Evolutionary conservation across 768 basidiomycete species (phyloP).

Genomic region (Naganishia vishniacii): DNA sequence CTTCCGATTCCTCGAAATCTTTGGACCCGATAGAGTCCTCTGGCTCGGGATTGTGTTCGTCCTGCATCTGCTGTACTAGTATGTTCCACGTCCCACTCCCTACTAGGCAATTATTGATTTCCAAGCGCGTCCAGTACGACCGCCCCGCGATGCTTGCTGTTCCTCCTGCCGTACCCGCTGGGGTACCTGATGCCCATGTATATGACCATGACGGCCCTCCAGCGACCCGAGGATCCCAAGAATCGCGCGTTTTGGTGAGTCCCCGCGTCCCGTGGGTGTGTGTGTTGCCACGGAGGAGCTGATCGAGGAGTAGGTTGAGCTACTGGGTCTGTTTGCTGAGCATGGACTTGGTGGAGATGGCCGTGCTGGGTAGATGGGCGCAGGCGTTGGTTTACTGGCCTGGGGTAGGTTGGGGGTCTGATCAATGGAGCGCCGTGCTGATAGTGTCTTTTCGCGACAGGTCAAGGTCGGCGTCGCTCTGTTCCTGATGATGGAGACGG

Average conservation of each 20-base stretch:
- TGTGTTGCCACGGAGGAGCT: neutral
- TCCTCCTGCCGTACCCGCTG: constrained; percentile 20
- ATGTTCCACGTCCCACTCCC: neutral
- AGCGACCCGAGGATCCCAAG: constrained; percentile 11
- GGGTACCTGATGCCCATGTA: constrained; percentile 24
- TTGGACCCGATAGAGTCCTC: constrained; percentile 9
- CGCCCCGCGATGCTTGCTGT: constrained; percentile 3
- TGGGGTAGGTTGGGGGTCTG: neutral
- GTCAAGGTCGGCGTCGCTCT: constrained; percentile 12
- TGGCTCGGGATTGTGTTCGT: constrained; percentile 11
- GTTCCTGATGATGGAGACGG: constrained; percentile 19
- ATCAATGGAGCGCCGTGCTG: no score
- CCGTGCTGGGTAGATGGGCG: constrained; percentile 9
- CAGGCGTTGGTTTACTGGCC: constrained; percentile 19
- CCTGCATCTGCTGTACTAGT: constrained; percentile 15
- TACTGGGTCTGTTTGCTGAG: constrained; percentile 18
- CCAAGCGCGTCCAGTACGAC: constrained; percentile 5
- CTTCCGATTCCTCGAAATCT: constrained; percentile 16
- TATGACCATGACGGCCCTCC: constrained; percentile 17
- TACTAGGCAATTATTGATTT: no score
- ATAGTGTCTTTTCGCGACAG: no score
- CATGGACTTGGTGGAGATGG: constrained; percentile 14
- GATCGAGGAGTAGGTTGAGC: neutral
- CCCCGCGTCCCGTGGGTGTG: neutral
- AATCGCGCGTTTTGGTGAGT: constrained; percentile 19